Percentiles rank a stretch among this genome's conserved stretches.
phyloP scores from a whole-genome alignment of 352 stramenopile genomes.

The Globisporangium camurandrum region DNA sequence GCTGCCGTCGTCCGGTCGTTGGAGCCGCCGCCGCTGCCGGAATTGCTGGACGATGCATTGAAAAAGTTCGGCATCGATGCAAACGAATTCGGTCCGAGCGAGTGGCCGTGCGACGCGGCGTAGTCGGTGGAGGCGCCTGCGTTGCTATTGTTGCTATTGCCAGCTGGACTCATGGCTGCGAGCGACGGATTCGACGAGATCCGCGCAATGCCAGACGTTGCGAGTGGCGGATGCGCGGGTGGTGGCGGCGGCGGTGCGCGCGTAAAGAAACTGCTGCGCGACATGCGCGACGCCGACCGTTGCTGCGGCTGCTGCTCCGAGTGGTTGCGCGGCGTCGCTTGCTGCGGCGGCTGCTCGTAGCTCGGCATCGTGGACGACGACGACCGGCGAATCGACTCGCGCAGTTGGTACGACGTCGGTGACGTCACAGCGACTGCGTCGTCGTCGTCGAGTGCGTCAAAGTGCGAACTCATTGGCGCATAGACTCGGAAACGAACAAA shows the following conservation, averaged over 20 bases:
- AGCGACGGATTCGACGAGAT: constrained; percentile 63
- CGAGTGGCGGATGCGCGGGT: constrained; percentile 37
- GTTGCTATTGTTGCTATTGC: background rate
- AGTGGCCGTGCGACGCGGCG: constrained; percentile 39
- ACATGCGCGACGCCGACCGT: constrained; percentile 23
- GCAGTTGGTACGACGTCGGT: constrained; percentile 66
- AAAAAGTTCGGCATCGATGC: constrained; percentile 15
- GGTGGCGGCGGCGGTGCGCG: constrained; percentile 57
- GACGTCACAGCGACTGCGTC: constrained; percentile 83
- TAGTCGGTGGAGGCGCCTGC: constrained; percentile 14
- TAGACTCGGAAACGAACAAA: constrained; percentile 4
- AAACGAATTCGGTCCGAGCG: constrained; percentile 46
- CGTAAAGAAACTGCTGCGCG: constrained; percentile 50
- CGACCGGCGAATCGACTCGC: constrained; percentile 72
- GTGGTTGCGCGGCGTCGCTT: background rate
- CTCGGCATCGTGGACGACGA: constrained; percentile 43
- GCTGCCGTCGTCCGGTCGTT: constrained; percentile 14
- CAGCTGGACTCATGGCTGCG: constrained; percentile 29
- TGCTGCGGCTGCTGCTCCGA: background rate
- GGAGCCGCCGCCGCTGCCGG: background rate
- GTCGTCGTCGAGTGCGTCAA: constrained; percentile 32
- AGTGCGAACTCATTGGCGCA: constrained; percentile 10
- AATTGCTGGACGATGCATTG: no score
- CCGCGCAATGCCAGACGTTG: constrained; percentile 28
- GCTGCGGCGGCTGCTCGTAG: constrained; percentile 8